phyloP scores from a whole-genome alignment of 106 monocot genomes.

The Dioscorea zingiberensis region DNA sequence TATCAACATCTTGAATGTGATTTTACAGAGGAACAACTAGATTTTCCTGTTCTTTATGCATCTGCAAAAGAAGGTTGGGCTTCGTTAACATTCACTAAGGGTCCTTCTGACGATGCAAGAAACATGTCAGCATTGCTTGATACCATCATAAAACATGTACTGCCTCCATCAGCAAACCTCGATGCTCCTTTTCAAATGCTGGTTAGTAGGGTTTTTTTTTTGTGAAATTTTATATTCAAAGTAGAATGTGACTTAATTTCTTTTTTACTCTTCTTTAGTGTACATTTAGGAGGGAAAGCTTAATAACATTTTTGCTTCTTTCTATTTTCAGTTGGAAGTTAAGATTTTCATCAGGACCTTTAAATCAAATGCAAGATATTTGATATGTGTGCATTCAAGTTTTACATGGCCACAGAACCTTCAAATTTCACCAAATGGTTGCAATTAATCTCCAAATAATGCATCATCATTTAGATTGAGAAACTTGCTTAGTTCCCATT shows the following conservation, averaged over 20 bases:
- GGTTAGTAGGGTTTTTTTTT: conserved; percentile 52
- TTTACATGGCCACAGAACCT: no score
- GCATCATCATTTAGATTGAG: no score
- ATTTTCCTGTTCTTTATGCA: conserved; percentile 99
- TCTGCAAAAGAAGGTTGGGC: conserved; percentile 99
- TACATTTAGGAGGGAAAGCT: not conserved
- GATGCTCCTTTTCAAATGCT: conserved; percentile 87
- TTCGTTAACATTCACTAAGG: conserved; percentile 78
- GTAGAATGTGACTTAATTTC: not conserved
- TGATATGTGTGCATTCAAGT: no score
- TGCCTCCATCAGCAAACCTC: conserved; percentile 70
- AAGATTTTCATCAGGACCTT: no score
- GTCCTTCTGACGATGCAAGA: conserved; percentile 53
- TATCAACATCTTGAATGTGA: not conserved
- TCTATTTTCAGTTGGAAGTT: not conserved
- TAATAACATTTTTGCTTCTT: not conserved
- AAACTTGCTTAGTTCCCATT: no score
- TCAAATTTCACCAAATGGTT: no score
- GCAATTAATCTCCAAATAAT: no score
- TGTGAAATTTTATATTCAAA: not conserved
- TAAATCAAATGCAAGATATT: no score
- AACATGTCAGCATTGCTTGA: conserved; percentile 86
- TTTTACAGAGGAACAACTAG: conserved; percentile 89
- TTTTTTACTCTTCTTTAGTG: not conserved
- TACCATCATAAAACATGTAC: conserved; percentile 79